Percentiles rank a stretch among this genome's conserved stretches.
Conservation (phyloP, 192 early-diverging fungal genomes). For the Coemansia sp. region DNA sequence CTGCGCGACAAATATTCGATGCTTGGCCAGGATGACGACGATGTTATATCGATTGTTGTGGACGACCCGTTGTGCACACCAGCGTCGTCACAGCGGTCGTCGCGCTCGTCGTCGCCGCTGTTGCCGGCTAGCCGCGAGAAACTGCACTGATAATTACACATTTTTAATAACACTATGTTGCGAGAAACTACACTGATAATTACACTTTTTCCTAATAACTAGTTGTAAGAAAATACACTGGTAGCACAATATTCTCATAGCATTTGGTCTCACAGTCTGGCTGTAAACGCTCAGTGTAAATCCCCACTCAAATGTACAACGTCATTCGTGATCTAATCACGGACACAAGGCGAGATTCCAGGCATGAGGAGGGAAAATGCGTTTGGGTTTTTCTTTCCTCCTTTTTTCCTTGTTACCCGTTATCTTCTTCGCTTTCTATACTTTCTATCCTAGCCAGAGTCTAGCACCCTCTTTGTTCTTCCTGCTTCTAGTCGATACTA, state of each 20-base stretch:
- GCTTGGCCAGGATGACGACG: slow-evolving; percentile 47
- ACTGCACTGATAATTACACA: slow-evolving; percentile 8
- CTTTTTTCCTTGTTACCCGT: slow-evolving; percentile 1
- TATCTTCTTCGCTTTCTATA: neutral
- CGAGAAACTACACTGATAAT: neutral
- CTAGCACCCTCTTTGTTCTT: neutral
- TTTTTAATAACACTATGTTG: neutral
- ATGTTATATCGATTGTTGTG: slow-evolving; percentile 47
- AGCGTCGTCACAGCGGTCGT: slow-evolving; percentile 29
- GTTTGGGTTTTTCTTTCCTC: neutral
- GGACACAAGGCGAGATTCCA: neutral
- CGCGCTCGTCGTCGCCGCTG: slow-evolving; percentile 35
- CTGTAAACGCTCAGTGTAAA: too few species aligned
- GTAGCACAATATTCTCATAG: too few species aligned
- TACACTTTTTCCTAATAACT: neutral
- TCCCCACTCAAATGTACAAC: neutral
- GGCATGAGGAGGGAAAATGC: neutral
- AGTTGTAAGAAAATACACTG: too few species aligned
- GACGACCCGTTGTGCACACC: slow-evolving; percentile 32
- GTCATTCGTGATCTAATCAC: neutral
- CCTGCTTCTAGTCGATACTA: too few species aligned
- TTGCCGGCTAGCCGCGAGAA: slow-evolving; percentile 27
- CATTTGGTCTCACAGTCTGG: too few species aligned
- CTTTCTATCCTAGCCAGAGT: neutral
- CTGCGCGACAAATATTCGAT: slow-evolving; percentile 55